Conservation (phyloP, 129 eudicot genomes). For the Escallonia herrerae region DNA sequence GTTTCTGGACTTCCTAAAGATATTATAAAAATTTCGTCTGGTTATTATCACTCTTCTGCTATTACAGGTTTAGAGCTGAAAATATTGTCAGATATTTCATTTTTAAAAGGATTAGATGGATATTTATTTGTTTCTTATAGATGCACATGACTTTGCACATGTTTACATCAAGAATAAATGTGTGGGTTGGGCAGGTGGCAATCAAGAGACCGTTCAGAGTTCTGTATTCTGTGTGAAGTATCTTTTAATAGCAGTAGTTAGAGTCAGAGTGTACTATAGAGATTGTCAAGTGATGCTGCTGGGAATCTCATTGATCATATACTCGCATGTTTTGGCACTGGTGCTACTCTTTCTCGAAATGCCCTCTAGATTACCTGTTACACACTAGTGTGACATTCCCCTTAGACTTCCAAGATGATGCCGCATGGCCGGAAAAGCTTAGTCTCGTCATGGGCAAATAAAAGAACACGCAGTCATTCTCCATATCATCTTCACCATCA, state of each 20-base stretch:
- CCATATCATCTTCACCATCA: too few relatives aligned
- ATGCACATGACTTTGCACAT: conserved; percentile 2
- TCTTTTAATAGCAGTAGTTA: background rate
- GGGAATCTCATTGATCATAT: background rate
- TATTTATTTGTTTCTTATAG: background rate
- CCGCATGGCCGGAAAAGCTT: too few relatives aligned
- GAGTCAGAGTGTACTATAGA: background rate
- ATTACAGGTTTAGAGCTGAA: conserved; percentile 56
- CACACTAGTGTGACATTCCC: too few relatives aligned
- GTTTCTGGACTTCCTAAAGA: conserved; percentile 63
- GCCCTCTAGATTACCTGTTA: too few relatives aligned
- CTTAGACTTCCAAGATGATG: too few relatives aligned
- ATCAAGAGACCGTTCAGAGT: background rate
- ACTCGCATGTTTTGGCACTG: too few relatives aligned
- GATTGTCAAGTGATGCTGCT: background rate
- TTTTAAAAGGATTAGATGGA: conserved; percentile 2
- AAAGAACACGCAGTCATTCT: too few relatives aligned
- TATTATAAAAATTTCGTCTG: conserved; percentile 61
- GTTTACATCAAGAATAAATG: background rate
- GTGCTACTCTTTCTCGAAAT: too few relatives aligned
- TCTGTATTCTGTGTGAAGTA: background rate
- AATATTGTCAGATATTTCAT: conserved; percentile 11
- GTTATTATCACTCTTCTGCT: conserved; percentile 89
- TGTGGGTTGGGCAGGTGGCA: conserved; percentile 8
- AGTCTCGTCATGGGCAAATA: too few relatives aligned